Percentiles rank a stretch among this genome's conserved stretches.
These are phyloP conservation scores for Ceratobasidium sp. DNA, from an alignment of 1,284 basidiomycete genomes.

Conservation along the genomic window DNA sequence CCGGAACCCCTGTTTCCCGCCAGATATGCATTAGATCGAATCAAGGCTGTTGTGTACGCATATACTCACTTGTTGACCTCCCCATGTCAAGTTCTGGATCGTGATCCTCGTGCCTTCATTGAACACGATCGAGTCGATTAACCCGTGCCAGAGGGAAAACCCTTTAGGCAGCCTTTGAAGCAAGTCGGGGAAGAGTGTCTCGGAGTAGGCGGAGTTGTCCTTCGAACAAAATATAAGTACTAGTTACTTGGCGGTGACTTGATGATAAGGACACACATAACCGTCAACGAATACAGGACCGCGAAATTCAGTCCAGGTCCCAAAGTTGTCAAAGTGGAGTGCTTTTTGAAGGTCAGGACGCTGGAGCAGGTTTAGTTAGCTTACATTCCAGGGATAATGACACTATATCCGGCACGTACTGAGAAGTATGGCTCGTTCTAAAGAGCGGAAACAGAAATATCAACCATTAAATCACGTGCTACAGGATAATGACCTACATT, in stretches of 20 bases:
- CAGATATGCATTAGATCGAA: no score
- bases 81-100: slow-evolving; percentile 56
- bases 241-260: not conserved
- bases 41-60: not conserved
- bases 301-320: slow-evolving; percentile 51
- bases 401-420: no score
- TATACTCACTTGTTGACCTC: slow-evolving; percentile 44
- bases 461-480: no score
- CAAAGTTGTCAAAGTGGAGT: slow-evolving; percentile 51
- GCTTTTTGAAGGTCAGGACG: slow-evolving; percentile 53
- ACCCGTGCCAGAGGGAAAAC: slow-evolving; percentile 48
- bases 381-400: not conserved
- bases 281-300: slow-evolving; percentile 49
- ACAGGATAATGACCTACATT: no score
- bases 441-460: no score
- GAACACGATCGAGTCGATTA: slow-evolving; percentile 52
- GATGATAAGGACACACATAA: not conserved
- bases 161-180: slow-evolving; percentile 52
- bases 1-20: slow-evolving; percentile 39
- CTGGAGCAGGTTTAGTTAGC: slow-evolving; percentile 39
- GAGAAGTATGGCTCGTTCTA: no score
- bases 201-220: slow-evolving; percentile 52
- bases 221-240: not conserved
- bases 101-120: slow-evolving; percentile 52
- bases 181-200: slow-evolving; percentile 53